A percentile compares a stretch with the other conserved stretches of the same genome.
Evolutionary conservation across 2,329 filamentous ascomycete species (phyloP).

Genomic region (Apiospora sp.): DNA sequence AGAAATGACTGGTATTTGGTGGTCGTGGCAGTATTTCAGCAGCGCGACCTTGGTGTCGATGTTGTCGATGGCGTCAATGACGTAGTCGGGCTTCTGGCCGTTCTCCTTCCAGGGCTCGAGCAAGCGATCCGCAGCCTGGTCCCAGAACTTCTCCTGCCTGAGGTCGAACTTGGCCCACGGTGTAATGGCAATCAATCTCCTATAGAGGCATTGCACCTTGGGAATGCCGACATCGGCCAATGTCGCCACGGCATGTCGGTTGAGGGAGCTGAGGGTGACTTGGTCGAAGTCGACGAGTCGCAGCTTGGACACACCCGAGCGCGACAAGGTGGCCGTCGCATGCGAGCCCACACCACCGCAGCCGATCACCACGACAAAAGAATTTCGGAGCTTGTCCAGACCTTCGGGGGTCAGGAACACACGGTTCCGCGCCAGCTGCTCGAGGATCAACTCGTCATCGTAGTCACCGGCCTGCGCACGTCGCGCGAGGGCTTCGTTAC

Average conservation of each 20-base stretch:
- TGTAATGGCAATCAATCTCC: constrained; percentile 82
- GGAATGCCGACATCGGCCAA: constrained; percentile 91
- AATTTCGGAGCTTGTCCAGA: constrained; percentile 77
- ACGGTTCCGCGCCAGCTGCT: constrained; percentile 72
- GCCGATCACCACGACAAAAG: constrained; percentile 90
- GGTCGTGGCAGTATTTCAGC: constrained; percentile 84
- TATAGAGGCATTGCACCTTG: constrained; percentile 86
- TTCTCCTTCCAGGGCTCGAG: constrained; percentile 74
- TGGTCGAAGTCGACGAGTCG: constrained; percentile 97
- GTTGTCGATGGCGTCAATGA: constrained; percentile 98
- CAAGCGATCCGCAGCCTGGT: constrained; percentile 68
- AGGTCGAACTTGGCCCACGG: constrained; percentile 94
- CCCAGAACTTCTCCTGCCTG: constrained; percentile 82
- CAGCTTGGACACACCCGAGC: constrained; percentile 88
- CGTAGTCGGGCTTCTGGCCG: constrained; percentile 76
- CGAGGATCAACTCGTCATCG: constrained; percentile 84
- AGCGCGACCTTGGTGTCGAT: constrained; percentile 96
- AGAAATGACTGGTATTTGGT: constrained; percentile 83
- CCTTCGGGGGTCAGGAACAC: constrained; percentile 75
- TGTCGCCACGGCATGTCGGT: constrained; percentile 94
- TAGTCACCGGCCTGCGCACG: constrained; percentile 70
- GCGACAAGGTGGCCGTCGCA: constrained; percentile 82
- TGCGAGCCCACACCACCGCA: constrained; percentile 96
- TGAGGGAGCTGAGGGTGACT: constrained; percentile 91
- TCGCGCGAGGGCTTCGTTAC: constrained; percentile 64